A percentile compares a stretch with the other conserved stretches of the same genome.
Conservation (phyloP, 2,329 filamentous ascomycete genomes). For the Trichoderma atroviride region DNA sequence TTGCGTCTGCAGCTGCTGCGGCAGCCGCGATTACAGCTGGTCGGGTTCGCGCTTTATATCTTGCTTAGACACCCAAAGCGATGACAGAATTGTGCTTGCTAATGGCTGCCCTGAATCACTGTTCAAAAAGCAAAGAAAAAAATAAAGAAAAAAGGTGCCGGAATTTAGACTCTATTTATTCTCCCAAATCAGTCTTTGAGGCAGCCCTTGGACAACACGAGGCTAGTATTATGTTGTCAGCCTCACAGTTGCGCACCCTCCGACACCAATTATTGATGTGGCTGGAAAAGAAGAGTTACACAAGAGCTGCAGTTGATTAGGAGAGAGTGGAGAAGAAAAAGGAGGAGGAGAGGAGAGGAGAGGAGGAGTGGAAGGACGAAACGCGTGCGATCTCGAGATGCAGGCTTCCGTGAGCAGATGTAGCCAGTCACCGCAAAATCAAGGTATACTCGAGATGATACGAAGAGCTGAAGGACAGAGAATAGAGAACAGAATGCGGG, state of each 20-base stretch:
- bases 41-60: constrained; percentile 7
- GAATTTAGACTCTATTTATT: neutral
- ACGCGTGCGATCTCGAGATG: neutral
- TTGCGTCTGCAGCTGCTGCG: neutral
- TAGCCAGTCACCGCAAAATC: neutral
- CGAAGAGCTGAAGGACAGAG: neutral
- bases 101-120: constrained; percentile 1
- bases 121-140: neutral
- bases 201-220: neutral
- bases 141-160: too few species aligned
- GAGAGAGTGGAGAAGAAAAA: neutral
- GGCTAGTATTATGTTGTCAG: too few species aligned
- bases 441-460: neutral
- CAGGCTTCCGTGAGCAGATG: constrained; percentile 2
- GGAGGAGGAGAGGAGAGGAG: neutral
- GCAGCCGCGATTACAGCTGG: neutral
- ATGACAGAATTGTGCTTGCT: neutral
- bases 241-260: neutral
- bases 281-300: neutral
- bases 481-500: neutral
- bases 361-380: neutral
- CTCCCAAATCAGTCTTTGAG: neutral
- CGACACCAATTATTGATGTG: neutral
- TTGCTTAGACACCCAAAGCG: neutral
- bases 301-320: neutral